Evolutionary conservation across 164 flowering plant species (phyloP), one percentile per base, ranked within the genome.

Genomic region (Stephania yunnanensis): DNA sequence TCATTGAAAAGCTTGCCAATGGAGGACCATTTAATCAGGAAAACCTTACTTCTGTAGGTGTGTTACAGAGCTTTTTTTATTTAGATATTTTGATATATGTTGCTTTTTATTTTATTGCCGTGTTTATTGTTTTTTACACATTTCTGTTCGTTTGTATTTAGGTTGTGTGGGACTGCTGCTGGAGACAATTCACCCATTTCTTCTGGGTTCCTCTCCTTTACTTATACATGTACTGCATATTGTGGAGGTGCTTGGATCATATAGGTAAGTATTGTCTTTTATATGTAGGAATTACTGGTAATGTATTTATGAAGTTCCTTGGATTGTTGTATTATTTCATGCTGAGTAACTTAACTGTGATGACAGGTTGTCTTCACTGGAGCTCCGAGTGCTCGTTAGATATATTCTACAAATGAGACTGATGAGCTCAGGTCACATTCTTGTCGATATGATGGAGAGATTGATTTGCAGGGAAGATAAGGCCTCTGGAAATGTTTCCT

Each of bases 191-290:
- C 87, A 86, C 55, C 98, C 99, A 45, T 92, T 94, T 82, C 89
- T 96, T 71, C 80, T 77, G 29, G 87, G 94, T 30, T 89, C 97
- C 69, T 96, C 98, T 8, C 89, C 97, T 48, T 75, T 96, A 74
- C 92, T 92, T 71, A 82, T 82, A 46, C 87, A 91, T 84, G 89
- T 92, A 58, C 77, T 96, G 82, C 87, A 86, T 84, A 89, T 92
- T 79, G 96, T 96, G 83, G 96, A 94, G 83, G 90, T 87, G 81
- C 97, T 96, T 75, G 99, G 99, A 71, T 89, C 99, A 36, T 91
- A 90, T 78, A 90, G 99, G 99, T 96, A 80, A 63, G 22, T 71
- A 53, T 30, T 73, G 2, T 55, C 30, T 55, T 44, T 69, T 36
- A 20, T 36, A 4, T 61, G 19, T 22, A 5, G 36, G 3, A 30